These are phyloP conservation scores for Musa beccarii DNA, from an alignment of 176 grass and related monocot species.

Conservation along the genomic window DNA sequence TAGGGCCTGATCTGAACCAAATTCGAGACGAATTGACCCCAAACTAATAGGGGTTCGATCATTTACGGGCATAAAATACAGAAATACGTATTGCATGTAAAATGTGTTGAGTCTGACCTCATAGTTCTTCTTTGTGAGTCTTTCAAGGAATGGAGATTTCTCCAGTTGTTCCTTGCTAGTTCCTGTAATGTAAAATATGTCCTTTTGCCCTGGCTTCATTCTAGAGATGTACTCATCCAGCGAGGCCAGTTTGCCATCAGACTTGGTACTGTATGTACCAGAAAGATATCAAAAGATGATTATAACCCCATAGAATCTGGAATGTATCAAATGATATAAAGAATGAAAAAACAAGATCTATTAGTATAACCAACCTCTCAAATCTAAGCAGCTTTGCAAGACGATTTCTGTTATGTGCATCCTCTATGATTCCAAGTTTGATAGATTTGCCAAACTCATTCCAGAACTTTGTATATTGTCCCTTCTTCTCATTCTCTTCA, in stretches of 20 bases:
- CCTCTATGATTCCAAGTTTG: conserved; percentile 94
- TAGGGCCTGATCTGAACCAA: too few relatives aligned
- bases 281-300: neutral
- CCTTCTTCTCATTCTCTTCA: conserved; percentile 76
- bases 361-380: conserved; percentile 49
- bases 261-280: conserved; percentile 62
- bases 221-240: conserved; percentile 97
- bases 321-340: neutral
- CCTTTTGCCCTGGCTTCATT: conserved; percentile 92
- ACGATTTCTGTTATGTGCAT: conserved; percentile 91
- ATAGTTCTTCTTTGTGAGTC: conserved; percentile 88
- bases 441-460: conserved; percentile 99
- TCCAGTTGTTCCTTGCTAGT: conserved; percentile 92
- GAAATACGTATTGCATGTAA: neutral
- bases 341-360: neutral
- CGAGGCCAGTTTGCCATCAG: conserved; percentile 85
- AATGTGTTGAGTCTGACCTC: conserved; percentile 37
- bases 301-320: neutral
- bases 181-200: conserved; percentile 95
- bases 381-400: conserved; percentile 95
- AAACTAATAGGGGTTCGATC: too few relatives aligned
- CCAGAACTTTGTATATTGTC: conserved; percentile 89
- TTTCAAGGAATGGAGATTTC: conserved; percentile 97
- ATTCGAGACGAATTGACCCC: too few relatives aligned
- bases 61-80: neutral